A percentile compares a stretch with the other conserved stretches of the same genome.
phyloP scores from a whole-genome alignment of 1,284 basidiomycete species.

The Abortiporus biennis region DNA sequence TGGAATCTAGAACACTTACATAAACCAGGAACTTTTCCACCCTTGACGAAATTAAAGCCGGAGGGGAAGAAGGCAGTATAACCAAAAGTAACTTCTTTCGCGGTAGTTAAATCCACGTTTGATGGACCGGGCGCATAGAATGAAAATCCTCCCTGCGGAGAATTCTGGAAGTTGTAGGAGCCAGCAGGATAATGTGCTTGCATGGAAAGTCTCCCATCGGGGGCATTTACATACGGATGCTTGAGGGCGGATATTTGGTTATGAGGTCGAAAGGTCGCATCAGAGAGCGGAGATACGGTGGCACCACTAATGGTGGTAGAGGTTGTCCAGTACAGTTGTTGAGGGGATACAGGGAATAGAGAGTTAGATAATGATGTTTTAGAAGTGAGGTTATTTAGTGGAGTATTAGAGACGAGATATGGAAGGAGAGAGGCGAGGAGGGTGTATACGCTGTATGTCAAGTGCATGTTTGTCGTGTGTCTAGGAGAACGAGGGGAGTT shows the following conservation, averaged over 20 bases:
- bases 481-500: too few species aligned
- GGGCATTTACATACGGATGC: slow-evolving; percentile 34
- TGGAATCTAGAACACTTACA: slow-evolving; percentile 31
- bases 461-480: too few species aligned
- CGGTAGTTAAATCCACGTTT: slow-evolving; percentile 38
- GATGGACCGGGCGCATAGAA: slow-evolving; percentile 44
- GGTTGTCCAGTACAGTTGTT: slow-evolving; percentile 36
- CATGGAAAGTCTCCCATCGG: slow-evolving; percentile 41
- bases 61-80: slow-evolving; percentile 54
- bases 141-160: slow-evolving; percentile 50
- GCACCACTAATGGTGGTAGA: slow-evolving; percentile 20
- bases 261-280: slow-evolving; percentile 24
- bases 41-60: slow-evolving; percentile 38
- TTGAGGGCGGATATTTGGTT: slow-evolving; percentile 26
- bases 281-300: slow-evolving; percentile 29
- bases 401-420: background rate
- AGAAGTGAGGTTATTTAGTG: background rate
- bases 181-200: slow-evolving; percentile 49
- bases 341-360: slow-evolving; percentile 38
- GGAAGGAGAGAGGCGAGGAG: background rate
- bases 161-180: slow-evolving; percentile 48
- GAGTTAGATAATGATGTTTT: slow-evolving; percentile 23
- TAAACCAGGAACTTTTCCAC: slow-evolving; percentile 51
- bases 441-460: too few species aligned
- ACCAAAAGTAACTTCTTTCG: slow-evolving; percentile 39